Conservation (phyloP, 768 basidiomycete genomes). For the Strobilomyces echinocephalus region DNA sequence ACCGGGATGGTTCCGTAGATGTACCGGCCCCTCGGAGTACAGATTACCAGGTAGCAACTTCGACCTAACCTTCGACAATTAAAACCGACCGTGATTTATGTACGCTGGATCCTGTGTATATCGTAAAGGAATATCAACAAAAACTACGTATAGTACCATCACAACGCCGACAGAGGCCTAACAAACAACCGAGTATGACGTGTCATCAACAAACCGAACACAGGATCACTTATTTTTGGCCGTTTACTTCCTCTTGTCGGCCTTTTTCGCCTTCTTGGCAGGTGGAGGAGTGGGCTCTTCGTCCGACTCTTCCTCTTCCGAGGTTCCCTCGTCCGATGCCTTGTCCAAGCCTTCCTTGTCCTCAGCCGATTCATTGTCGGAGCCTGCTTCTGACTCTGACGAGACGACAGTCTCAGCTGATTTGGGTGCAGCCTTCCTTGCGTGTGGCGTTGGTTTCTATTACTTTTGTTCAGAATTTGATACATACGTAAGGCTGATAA, state of each 20-base stretch:
- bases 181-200: slow-evolving; percentile 1
- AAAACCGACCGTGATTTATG: neutral
- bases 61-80: neutral
- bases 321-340: slow-evolving; percentile 19
- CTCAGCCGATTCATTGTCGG: slow-evolving; percentile 20
- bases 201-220: slow-evolving; percentile 10
- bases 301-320: slow-evolving; percentile 26
- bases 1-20: neutral
- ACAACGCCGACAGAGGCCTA: slow-evolving; percentile 3
- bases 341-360: slow-evolving; percentile 21
- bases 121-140: slow-evolving; percentile 28
- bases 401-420: slow-evolving; percentile 22
- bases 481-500: slow-evolving; percentile 6
- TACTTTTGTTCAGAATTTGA: slow-evolving; percentile 10
- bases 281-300: slow-evolving; percentile 26
- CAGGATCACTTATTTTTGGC: neutral
- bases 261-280: slow-evolving; percentile 28
- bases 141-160: slow-evolving; percentile 24
- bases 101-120: slow-evolving; percentile 13
- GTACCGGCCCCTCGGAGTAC: neutral
- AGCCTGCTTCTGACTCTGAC: slow-evolving; percentile 30
- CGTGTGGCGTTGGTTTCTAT: slow-evolving; percentile 18
- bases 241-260: slow-evolving; percentile 23
- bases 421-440: slow-evolving; percentile 22
- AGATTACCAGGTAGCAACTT: neutral